Evolutionary conservation across 1,284 basidiomycete genomes (phyloP), one percentile per base, ranked within the genome.

Genomic region (Malassezia obtusa): DNA sequence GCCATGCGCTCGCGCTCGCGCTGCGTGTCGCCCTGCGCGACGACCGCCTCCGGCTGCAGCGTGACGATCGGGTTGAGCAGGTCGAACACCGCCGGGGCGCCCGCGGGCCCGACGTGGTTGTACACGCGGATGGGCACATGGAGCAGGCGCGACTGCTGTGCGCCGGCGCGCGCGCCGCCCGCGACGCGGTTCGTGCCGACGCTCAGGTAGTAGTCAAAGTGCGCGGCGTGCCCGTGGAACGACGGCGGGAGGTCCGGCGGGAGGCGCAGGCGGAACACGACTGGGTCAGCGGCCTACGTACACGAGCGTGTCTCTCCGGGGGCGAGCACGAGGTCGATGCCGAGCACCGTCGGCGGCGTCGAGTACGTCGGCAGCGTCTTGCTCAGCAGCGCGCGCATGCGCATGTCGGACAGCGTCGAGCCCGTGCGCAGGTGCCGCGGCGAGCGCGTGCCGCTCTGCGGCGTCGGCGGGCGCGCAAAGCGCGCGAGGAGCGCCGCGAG

Each of bases 121-220:
- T 90, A 91, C 14, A 92, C 77, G 33, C 89, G 78, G 50, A 94
- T 84, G 0, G 89, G 89, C 0, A 92, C 84, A 55, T 86, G 85
- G 82, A 94, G 86, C 3, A 91, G 81, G 31, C 84, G 78, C 63
- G 86, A 89, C 39, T 57, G 80, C 77, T 70, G 82, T 11, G 77
- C 46, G 21, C 37, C 47, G 25, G 31, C n/a, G 25, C 32, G 28
- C 14, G 24, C 26, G 10, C 33, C 36, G 17, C 39, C 32, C 28
- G 60, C 67, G 38, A 64, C 46, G 3, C 88, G 81, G 75, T 87
- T 90, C 0, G 85, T 84, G 1, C 90, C 89, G 1, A 96, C 79
- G 10, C 86, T 79, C 11, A 98, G 80, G 62, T 89, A 84, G 71
- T 96, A 98, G 9, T 84, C 84, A 73, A 98, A 91, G 63, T 80